These are phyloP conservation scores for Suhomyces atakaporum DNA, from an alignment of 1,139 yeast species.

Conservation along the genomic window DNA sequence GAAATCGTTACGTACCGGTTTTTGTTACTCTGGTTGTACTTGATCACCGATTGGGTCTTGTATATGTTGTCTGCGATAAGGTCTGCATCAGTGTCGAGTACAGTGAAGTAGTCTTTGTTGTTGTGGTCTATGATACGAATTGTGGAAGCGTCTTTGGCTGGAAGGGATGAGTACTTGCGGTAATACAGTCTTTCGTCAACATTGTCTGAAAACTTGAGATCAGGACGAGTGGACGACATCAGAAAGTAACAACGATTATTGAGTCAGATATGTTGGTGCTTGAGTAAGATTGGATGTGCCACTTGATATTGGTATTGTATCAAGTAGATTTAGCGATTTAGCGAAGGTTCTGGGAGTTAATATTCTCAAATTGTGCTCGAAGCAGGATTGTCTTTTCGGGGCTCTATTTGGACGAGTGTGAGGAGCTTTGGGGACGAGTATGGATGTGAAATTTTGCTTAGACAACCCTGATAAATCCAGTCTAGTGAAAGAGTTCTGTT, in stretches of 20 bases:
- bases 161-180: conserved; percentile 54
- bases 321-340: no score
- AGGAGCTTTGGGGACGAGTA: no score
- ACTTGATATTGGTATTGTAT: no score
- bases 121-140: conserved; percentile 68
- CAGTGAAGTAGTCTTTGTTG: conserved; percentile 75
- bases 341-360: no score
- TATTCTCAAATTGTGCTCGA: no score
- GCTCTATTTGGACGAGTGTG: no score
- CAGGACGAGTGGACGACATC: conserved; percentile 69
- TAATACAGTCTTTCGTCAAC: conserved; percentile 68
- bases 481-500: no score
- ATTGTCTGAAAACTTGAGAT: conserved; percentile 67
- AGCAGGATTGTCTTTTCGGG: no score
- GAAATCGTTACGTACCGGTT: conserved; percentile 76
- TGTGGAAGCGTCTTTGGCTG: conserved; percentile 47
- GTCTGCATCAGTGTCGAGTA: conserved; percentile 76
- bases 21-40: conserved; percentile 48
- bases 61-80: conserved; percentile 81
- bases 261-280: no score
- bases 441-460: no score
- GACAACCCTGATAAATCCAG: no score
- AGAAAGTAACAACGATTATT: not conserved
- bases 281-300: no score
- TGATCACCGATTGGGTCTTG: conserved; percentile 78